Base-by-base conservation (phyloP, 164 flowering plant species). In the Brasenia schreberi region DNA sequence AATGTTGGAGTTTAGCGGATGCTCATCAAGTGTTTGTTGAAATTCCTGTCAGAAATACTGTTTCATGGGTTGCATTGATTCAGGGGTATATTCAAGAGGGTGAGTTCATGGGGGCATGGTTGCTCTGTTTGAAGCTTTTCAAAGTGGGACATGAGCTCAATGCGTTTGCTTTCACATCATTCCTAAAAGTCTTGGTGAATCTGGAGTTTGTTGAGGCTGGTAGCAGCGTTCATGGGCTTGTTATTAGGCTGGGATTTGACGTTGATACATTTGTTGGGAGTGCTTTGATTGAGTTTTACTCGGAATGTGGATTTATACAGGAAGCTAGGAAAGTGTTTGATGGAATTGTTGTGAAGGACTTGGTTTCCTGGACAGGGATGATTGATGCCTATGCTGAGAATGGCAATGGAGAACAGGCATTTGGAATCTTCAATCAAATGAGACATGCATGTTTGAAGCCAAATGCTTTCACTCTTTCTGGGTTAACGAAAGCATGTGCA, bases 311-410 rank as follows among this genome's bases (percentile, higher is more conserved):
- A 17, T 16, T 59, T 63, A 86, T 82, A 62, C 70, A 72, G 66
- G 49, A 18, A 59, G 92, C 97, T 3, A 76, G 77, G 65, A 63
- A 74, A 67, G 88, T 85, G 10, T 93, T 93, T 75, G 79, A 84
- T 65, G 86, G 77, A 64, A 81, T 93, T 77, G 9, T 53, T 4
- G 69, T 19, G 16, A 86, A 82, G 81, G 98, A 93, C 65, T 81
- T 87, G 86, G 92, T 93, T 78, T 83, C 86, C 61, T 90, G 98
- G 98, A 88, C 87, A 17, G 96, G 92, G 65, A 90, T 90, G 83
- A 73, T 88, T 17, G 75, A 84, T 69, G 82, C 88, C 64, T 88
- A 74, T 78, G 79, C 89, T 6, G 92, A 90, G 63, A 93, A 88
- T 79, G 81, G 60, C 23, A 74, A 62, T 67, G 83, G 81, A 69